These are phyloP conservation scores for Fraxinus platypoda DNA, from an alignment of 305 asterid species.

Conservation along the genomic window DNA sequence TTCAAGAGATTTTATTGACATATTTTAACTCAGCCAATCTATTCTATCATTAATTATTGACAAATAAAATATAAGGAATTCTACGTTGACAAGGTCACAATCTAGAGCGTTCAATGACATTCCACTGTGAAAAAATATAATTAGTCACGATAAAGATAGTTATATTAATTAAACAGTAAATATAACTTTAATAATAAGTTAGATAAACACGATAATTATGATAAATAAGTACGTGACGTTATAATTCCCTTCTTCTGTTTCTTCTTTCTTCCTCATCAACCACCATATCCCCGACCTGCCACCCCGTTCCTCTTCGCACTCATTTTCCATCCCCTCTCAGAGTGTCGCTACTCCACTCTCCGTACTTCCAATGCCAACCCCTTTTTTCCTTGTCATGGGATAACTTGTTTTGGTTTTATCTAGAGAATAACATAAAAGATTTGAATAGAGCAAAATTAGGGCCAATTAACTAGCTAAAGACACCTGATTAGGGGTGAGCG, in stretches of 20 bases:
- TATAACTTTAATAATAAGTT: too few relatives aligned
- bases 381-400: neutral
- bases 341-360: neutral
- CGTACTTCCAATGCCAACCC: neutral
- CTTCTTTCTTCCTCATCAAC: too few relatives aligned
- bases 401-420: neutral
- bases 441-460: neutral
- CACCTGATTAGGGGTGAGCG: too few relatives aligned
- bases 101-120: neutral
- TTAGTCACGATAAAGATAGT: neutral
- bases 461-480: neutral
- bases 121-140: neutral
- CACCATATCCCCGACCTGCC: too few relatives aligned
- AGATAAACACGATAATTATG: neutral
- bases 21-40: neutral
- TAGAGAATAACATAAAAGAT: neutral
- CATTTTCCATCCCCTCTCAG: neutral
- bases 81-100: neutral
- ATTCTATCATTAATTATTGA: neutral
- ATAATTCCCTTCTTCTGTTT: too few relatives aligned
- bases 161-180: too few relatives aligned
- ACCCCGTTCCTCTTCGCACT: neutral
- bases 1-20: neutral
- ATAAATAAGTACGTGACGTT: too few relatives aligned
- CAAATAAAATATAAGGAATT: neutral